Conservation (phyloP, 2,329 filamentous ascomycete species). For the Fonsecaea monophora region DNA sequence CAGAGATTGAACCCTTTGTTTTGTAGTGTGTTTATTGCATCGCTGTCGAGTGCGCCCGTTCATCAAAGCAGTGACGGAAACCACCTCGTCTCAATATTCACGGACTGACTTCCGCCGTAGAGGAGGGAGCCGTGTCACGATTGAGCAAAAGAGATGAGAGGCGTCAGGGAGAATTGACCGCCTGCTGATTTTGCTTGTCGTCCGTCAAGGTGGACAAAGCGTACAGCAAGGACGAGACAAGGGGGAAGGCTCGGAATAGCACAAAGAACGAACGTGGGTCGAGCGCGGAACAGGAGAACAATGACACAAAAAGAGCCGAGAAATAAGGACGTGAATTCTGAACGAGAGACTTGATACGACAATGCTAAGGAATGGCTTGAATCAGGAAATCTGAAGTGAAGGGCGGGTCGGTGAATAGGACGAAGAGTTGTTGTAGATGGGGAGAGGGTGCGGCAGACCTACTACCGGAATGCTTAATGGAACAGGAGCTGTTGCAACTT, state of each 20-base stretch:
- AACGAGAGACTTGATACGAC: constrained; percentile 33
- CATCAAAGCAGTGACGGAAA: neutral
- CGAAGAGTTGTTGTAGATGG: constrained; percentile 16
- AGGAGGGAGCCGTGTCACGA: neutral
- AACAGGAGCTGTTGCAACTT: constrained; percentile 6
- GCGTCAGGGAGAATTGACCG: constrained; percentile 1
- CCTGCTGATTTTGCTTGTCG: neutral
- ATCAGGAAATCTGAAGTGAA: constrained; percentile 20
- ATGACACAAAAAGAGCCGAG: constrained; percentile 25
- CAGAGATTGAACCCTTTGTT: constrained; percentile 15
- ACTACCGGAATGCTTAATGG: neutral
- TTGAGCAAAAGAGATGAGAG: neutral
- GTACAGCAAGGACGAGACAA: constrained; percentile 24
- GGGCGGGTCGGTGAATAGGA: constrained; percentile 21
- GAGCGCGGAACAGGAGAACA: constrained; percentile 27
- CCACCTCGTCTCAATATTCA: constrained; percentile 1
- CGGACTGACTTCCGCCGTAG: neutral
- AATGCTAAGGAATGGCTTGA: constrained; percentile 23
- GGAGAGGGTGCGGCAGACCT: constrained; percentile 20
- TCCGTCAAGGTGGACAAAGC: constrained; percentile 25
- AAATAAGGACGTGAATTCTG: constrained; percentile 21
- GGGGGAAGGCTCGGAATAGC: constrained; percentile 23
- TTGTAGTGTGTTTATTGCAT: constrained; percentile 33
- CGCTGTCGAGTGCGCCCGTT: constrained; percentile 9
- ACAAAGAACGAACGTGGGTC: constrained; percentile 22